phyloP scores from a whole-genome alignment of 208 protist species.

The Trypanosoma grayi region DNA sequence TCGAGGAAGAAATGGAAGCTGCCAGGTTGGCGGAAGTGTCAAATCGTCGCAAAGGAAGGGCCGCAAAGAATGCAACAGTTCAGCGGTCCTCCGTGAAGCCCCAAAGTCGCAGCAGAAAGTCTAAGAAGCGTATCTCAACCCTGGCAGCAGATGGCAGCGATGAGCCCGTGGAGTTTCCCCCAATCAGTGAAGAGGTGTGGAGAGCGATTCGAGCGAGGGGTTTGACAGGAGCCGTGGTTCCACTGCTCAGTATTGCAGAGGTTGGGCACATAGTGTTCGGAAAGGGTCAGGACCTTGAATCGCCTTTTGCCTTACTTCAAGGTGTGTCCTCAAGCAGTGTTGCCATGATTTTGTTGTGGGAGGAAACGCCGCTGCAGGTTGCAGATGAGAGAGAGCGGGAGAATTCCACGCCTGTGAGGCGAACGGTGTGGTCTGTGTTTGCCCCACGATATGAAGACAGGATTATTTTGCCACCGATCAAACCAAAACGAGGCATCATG shows the following conservation, averaged over 20 bases:
- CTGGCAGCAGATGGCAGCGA: background rate
- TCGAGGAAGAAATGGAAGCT: conserved; percentile 11
- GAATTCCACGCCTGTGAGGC: background rate
- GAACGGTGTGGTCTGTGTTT: conserved; percentile 27
- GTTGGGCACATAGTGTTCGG: conserved; percentile 14
- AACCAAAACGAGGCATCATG: conserved; percentile 9
- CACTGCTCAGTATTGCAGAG: conserved; percentile 10
- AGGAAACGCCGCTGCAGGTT: conserved; percentile 59
- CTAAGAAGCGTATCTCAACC: background rate
- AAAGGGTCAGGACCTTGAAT: conserved; percentile 14
- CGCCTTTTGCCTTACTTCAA: conserved; percentile 25
- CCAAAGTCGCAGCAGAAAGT: background rate
- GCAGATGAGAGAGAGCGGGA: conserved; percentile 34
- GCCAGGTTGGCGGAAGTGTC: background rate
- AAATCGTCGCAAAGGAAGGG: background rate
- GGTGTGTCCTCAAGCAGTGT: conserved; percentile 13
- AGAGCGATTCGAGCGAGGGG: conserved; percentile 9
- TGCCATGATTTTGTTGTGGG: conserved; percentile 43
- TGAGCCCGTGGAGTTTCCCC: conserved; percentile 24
- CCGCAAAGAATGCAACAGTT: background rate
- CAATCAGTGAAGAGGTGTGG: conserved; percentile 11
- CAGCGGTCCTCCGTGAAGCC: background rate
- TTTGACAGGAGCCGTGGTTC: conserved; percentile 6
- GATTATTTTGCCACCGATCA: background rate
- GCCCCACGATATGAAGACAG: background rate